These are phyloP conservation scores for Eimeria sp. DNA, from an alignment of 169 alveolate species.

Conservation along the genomic window DNA sequence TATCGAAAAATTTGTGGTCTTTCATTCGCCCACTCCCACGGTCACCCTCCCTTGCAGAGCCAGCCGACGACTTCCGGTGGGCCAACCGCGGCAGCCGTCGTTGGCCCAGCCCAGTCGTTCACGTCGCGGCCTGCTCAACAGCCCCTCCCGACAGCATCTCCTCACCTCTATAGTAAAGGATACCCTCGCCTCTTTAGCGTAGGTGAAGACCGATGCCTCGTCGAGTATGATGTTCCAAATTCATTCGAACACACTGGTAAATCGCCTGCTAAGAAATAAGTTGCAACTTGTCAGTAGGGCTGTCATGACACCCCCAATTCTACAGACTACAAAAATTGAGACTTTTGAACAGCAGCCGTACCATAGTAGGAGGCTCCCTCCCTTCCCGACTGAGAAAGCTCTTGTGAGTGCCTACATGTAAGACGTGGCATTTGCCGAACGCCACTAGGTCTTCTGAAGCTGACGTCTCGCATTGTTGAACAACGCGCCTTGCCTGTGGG, in stretches of 20 bases:
- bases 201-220: constrained; percentile 83
- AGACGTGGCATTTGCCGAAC: neutral
- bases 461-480: constrained; percentile 5
- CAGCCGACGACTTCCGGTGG: neutral
- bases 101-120: constrained; percentile 21
- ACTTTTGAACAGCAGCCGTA: neutral
- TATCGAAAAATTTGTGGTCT: constrained; percentile 75
- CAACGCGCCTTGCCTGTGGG: constrained; percentile 59
- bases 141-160: constrained; percentile 42
- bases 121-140: constrained; percentile 60
- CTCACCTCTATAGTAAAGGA: constrained; percentile 10
- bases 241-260: constrained; percentile 79
- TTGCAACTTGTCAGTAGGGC: neutral
- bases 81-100: constrained; percentile 38
- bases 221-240: constrained; percentile 78
- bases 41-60: constrained; percentile 20
- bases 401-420: neutral
- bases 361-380: neutral
- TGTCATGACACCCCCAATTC: neutral
- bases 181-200: constrained; percentile 80
- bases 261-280: neutral
- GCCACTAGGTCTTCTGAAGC: constrained; percentile 40
- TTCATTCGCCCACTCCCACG: constrained; percentile 63
- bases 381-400: neutral
- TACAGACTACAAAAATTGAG: neutral